Evolutionary conservation across 73 alveolate species (phyloP).

Genomic region (Blepharisma japonicum): DNA sequence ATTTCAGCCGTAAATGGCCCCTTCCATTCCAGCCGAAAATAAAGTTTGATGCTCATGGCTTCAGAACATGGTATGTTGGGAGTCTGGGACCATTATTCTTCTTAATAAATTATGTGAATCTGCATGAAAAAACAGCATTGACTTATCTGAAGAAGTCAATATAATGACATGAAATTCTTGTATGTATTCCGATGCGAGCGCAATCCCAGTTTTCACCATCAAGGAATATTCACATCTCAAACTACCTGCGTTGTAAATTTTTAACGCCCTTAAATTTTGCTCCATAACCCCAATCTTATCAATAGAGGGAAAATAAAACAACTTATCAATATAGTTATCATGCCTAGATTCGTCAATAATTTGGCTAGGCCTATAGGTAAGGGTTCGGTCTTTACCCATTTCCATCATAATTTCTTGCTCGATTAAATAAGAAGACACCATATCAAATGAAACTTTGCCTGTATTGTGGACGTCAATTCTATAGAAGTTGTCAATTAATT

Average conservation of each 20-base stretch:
- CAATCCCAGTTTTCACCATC: slow-evolving; percentile 45
- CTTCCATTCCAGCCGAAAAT: slow-evolving; percentile 70
- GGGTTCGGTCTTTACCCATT: not conserved
- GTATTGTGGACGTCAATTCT: slow-evolving; percentile 17
- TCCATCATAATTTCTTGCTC: slow-evolving; percentile 23
- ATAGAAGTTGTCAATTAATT: slow-evolving; percentile 13
- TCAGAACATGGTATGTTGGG: slow-evolving; percentile 60
- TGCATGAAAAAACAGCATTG: slow-evolving; percentile 54
- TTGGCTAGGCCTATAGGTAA: slow-evolving; percentile 31
- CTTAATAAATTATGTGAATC: slow-evolving; percentile 40
- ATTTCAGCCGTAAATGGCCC: slow-evolving; percentile 63
- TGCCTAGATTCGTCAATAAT: slow-evolving; percentile 61
- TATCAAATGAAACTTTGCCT: slow-evolving; percentile 8
- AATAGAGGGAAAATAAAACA: slow-evolving; percentile 53
- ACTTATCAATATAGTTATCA: slow-evolving; percentile 66
- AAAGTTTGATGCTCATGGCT: slow-evolving; percentile 46
- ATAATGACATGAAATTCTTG: slow-evolving; percentile 52
- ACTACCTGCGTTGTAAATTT: slow-evolving; percentile 55
- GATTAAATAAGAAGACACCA: not conserved
- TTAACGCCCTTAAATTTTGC: slow-evolving; percentile 58
- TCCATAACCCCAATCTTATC: slow-evolving; percentile 65
- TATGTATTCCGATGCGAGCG: slow-evolving; percentile 53
- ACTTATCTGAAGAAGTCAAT: slow-evolving; percentile 42
- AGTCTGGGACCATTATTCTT: slow-evolving; percentile 52
- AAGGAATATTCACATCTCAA: slow-evolving; percentile 46